Base-by-base conservation (phyloP, 108 stramenopile genomes). In the Cyclotella kingstonii region DNA sequence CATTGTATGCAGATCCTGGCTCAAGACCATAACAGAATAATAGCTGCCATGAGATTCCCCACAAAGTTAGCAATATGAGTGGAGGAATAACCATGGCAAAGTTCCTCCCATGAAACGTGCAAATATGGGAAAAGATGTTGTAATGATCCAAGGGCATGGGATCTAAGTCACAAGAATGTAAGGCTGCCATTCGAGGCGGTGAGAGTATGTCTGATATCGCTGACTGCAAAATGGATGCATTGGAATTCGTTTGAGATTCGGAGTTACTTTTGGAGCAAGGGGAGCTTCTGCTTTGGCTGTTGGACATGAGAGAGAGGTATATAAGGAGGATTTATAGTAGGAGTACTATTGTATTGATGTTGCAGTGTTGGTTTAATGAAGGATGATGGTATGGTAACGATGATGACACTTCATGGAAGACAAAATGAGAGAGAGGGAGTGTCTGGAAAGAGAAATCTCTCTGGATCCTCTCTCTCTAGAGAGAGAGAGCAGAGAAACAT, bases 31-130 rank as follows among this genome's bases (percentile, higher is more conserved):
- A 66, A 17, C 50, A 14, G 28, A 77, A 77, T 5, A 77, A 6
- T 5, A 77, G 21, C 56, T 71, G 70, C 70, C 63, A 77, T 11
- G n/a, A 41, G 19, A 77, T n/a, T 4, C 70, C 65, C 76, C 76
- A 77, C 0, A 51, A 36, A 21, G 60, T 25, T 6, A 77, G 36
- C 0, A 45, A 22, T 15, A 66, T 22, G 0, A 77, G 64, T 14
- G 76, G 76, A 12, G 45, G 4, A 11, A 71, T 9, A 8, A 72
- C 29, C 76, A 77, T 77, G 12, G 52, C 19, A 15, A 72, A 47
- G 42, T 77, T 77, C 9, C 76, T 28, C 19, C 76, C 76, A 30
- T 33, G 70, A 30, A 72, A 22, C 15, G 43, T 11, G n/a, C 31
- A 26, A 9, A 77, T 51, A 28, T 67, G 30, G 26, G 76, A 71